phyloP scores from a whole-genome alignment of 148 eudicot genomes.

The Polygonum maritimum region DNA sequence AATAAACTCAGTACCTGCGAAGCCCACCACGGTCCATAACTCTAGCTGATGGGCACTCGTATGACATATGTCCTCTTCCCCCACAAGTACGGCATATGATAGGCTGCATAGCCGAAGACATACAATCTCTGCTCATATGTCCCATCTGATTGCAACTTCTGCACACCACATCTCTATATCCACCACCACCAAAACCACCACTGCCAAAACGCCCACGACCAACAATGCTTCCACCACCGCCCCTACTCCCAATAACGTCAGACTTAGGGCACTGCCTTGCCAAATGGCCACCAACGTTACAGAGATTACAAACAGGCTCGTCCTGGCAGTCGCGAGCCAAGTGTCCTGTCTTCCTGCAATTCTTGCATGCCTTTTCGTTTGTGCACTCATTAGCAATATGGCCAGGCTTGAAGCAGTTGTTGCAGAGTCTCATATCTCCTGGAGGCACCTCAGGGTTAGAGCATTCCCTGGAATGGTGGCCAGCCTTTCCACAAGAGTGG shows the following conservation, averaged over 20 bases:
- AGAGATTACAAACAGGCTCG: constrained; percentile 81
- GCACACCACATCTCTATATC: constrained; percentile 59
- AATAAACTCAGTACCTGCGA: constrained; percentile 54
- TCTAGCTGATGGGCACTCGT: constrained; percentile 76
- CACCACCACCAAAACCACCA: constrained; percentile 27
- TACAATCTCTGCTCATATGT: constrained; percentile 90
- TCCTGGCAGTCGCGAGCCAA: constrained; percentile 65
- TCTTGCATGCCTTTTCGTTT: constrained; percentile 93
- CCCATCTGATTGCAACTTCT: constrained; percentile 81
- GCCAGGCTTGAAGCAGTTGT: constrained; percentile 94
- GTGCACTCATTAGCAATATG: constrained; percentile 82
- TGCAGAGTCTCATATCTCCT: constrained; percentile 90
- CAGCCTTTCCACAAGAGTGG: constrained; percentile 94
- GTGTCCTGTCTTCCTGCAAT: constrained; percentile 86
- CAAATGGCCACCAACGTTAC: constrained; percentile 72
- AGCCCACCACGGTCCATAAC: constrained; percentile 57
- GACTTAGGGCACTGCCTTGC: constrained; percentile 73
- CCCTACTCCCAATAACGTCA: constrained; percentile 33
- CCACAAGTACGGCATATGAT: constrained; percentile 90
- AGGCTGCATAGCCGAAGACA: constrained; percentile 32
- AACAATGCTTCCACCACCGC: constrained; percentile 30
- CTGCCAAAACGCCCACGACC: constrained; percentile 24
- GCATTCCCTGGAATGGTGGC: constrained; percentile 92
- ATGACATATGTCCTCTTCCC: constrained; percentile 83
- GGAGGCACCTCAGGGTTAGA: constrained; percentile 68